Evolutionary conservation across 2,329 filamentous ascomycete species (phyloP), one percentile per base, ranked within the genome.

Genomic region (Lithohypha guttulata): DNA sequence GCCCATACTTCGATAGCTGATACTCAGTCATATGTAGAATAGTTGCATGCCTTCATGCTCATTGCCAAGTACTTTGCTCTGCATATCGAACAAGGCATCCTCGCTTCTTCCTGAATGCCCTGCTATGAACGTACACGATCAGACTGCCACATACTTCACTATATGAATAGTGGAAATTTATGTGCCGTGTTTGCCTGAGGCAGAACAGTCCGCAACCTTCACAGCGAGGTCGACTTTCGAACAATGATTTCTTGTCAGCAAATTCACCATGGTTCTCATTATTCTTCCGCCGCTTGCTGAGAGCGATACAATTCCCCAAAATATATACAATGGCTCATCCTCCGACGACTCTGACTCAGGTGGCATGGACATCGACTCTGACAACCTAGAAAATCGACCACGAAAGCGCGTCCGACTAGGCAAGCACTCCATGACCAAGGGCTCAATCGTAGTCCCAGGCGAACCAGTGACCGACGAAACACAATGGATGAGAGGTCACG

Each of bases 401-500:
- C 52, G 55, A 39, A 67, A 66, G 51, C 59, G 60, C 20, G 41
- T 57, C 34, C 54, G 58, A 34, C 44, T 59, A 39, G 27, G 13
- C 19, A 44, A 42, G 11, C 27, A 29, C n/a, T 41, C 61, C 63
- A 81, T 39, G 10, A 21, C 35, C 10, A 18, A n/a, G 4, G 26
- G 19, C 26, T 8, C 9, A 5, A 23, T 39, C 18, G 35, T 39
- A 4, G 94, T 87, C 1, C 89, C 89, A 1, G 91, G 89, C 54
- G 83, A 93, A 57, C 65, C 81, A 44, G 84, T 96, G 52, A 95
- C 89, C 8, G 75, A 79, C 48, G 86, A 95, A 61, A 73, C 85
- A n/a, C 86, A 95, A 68, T 96, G 85, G 85, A 96, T 96, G 89
- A 77, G 86, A 65, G 91, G 91, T 54, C 91, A 98, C 65, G 91